Base-by-base conservation (phyloP, 352 stramenopile genomes). In the Phytophthora lateralis region DNA sequence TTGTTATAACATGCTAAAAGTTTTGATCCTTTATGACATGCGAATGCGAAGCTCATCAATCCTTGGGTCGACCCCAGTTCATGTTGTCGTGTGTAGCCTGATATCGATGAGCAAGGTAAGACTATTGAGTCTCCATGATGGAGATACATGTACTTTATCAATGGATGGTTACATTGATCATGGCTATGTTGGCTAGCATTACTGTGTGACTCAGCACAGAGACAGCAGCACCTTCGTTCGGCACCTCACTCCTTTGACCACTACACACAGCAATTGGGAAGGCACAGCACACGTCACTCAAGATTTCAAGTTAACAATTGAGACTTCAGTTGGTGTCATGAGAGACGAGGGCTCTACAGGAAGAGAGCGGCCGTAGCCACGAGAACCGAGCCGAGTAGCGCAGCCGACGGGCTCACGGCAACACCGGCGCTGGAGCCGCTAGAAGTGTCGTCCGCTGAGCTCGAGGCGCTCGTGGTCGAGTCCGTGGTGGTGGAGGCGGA, bases 401-500 rank as follows among this genome's bases (percentile, higher is more conserved):
- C 51, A 15, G 46, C 17, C 27, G 62, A 55, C 34, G 62, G 54
- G 14, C 32, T 48, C 14, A 65, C 30, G 21, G 38, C 26, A 27
- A 50, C 24, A 2, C 32, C 43, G 8, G 34, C 42, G 49, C 52
- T 73, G 21, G 56, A 61, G 30, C 59, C 58, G 37, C 60, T 70
- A 11, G 55, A 59, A 1, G 66, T 67, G 29, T 53, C 47, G 10
- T 66, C 67, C 12, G 42, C 54, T 6, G 68, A 67, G 26, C 49
- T 60, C 18, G 68, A 69, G 2, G 54, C 68, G 17, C 60, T 70
- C 6, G 51, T 24, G 29, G 58, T 45, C 34, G 64, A 58, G 26
- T 73, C 54, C 2, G 62, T 46, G 9, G 55, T 55, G 35, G 58
- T 39, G 20, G 63, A 73, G 11, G 65, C 53, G 18, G 62, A 71